Conservation (phyloP, 2,329 filamentous ascomycete species). For the Pleoardoris graminearum region DNA sequence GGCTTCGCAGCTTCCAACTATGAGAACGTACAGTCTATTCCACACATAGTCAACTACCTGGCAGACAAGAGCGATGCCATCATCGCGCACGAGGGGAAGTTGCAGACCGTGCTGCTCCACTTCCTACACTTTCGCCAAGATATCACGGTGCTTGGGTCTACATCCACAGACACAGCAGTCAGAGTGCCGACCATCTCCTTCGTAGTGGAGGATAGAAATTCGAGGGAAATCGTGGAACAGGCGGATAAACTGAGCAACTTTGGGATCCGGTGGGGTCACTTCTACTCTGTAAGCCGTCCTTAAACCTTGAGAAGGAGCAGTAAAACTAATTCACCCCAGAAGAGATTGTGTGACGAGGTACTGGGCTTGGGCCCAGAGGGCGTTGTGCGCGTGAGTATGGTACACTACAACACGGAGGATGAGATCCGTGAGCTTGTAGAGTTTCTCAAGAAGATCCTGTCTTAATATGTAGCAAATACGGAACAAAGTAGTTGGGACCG, state of each 20-base stretch:
- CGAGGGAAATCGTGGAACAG: constrained; percentile 62
- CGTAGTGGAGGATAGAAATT: constrained; percentile 59
- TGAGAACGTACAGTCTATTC: constrained; percentile 67
- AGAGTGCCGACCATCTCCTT: constrained; percentile 72
- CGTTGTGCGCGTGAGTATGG: constrained; percentile 69
- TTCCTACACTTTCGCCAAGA: constrained; percentile 60
- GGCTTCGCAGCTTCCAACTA: constrained; percentile 71
- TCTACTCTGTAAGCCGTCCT: constrained; percentile 63
- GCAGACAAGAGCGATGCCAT: constrained; percentile 49
- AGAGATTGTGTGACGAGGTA: constrained; percentile 59
- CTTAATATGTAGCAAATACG: too few species aligned
- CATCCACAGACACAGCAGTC: constrained; percentile 50
- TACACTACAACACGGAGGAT: constrained; percentile 73
- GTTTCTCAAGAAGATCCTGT: constrained; percentile 57
- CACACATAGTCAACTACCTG: constrained; percentile 66
- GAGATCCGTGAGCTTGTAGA: constrained; percentile 60
- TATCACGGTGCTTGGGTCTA: constrained; percentile 63
- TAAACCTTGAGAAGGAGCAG: neutral
- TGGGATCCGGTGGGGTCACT: constrained; percentile 68
- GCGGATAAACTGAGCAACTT: constrained; percentile 63
- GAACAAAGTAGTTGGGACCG: too few species aligned
- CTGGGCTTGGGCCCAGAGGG: constrained; percentile 63
- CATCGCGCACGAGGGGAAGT: constrained; percentile 60
- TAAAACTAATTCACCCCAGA: neutral
- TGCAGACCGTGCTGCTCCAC: constrained; percentile 63